Evolutionary conservation across 768 basidiomycete species (phyloP), one percentile per base, ranked within the genome.

Genomic region (Boletus patriciae): DNA sequence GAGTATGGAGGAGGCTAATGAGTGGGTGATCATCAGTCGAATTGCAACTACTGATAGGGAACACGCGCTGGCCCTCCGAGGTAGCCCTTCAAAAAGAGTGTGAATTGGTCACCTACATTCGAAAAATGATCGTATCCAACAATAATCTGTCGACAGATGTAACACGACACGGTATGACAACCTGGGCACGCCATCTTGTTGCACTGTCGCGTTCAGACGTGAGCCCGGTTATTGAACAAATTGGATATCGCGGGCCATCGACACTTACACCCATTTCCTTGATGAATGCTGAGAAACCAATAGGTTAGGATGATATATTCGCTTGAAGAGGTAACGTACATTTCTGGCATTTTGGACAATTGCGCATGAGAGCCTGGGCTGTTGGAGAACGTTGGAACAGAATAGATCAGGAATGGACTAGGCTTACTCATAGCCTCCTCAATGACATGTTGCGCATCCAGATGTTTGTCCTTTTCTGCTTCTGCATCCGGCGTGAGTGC

Each of bases 391-490:
- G 62, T 61, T 36, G 53, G 41, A 37, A 41, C 18, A 40, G 33
- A 9, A 34, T 27, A 44, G 2, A 41, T 16, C 50, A 31, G n/a
- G 29, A 25, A 51, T 46, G 36, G 8, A 73, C 80, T 10, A 31
- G 2, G 31, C 66, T 44, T 42, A 89, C 91, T 92, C 94, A 97
- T 97, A 3, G 94, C 94, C 66, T 97, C 94, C 68, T 97, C 94
- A 29, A 97, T 79, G 2, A 80, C 70, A 73, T 95, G 93, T 52
- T 85, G 80, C 13, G 82, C 85, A 70, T 92, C 85, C 16, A 94
- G 70, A 47, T 83, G 81, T 58, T 80, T 83, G 68, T 94, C 92
- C 13, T 86, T 81, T 57, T 90, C 87, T 59, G 81, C 75, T 71
- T 96, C 92, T 91, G 63, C 15, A 41, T 41, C 29, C 11, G 15